Evolutionary conservation across 2,329 filamentous ascomycete species (phyloP).

Genomic region (Pyricularia grisea): DNA sequence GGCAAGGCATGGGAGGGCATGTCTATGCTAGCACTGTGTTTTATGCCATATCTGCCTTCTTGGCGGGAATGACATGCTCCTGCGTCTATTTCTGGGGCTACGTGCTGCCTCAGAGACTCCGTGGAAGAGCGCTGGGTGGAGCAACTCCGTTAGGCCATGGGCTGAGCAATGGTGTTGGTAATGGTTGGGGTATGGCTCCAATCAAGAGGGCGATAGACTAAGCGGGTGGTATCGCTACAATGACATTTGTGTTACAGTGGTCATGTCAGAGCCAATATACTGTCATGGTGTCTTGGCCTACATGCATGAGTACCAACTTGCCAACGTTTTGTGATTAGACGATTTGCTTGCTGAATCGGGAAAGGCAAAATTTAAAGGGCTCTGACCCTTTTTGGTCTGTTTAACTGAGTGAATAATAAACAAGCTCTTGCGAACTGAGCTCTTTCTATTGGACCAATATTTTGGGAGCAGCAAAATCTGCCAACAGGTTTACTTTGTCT

Average conservation of each 20-base stretch:
- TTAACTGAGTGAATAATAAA: neutral
- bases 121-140: slow-evolving; percentile 40
- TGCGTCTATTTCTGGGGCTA: slow-evolving; percentile 53
- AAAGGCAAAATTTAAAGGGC: neutral
- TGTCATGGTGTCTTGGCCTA: neutral
- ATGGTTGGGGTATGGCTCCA: slow-evolving; percentile 39
- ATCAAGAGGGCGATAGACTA: slow-evolving; percentile 39
- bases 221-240: neutral
- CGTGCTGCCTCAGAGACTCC: slow-evolving; percentile 44
- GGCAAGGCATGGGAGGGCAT: slow-evolving; percentile 55
- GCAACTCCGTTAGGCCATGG: slow-evolving; percentile 50
- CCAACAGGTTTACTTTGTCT: slow-evolving; percentile 23
- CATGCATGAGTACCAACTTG: neutral
- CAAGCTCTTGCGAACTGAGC: neutral
- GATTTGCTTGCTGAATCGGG: neutral
- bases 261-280: neutral
- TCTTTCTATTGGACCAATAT: neutral
- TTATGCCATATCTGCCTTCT: slow-evolving; percentile 50
- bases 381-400: neutral
- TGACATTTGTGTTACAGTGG: neutral
- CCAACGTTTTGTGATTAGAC: neutral
- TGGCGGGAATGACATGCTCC: slow-evolving; percentile 42
- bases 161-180: slow-evolving; percentile 35
- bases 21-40: slow-evolving; percentile 55
- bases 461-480: neutral